Evolutionary conservation across 73 alveolate species (phyloP), one percentile per base, ranked within the genome.

Genomic region (Paramecium pentaurelia): DNA sequence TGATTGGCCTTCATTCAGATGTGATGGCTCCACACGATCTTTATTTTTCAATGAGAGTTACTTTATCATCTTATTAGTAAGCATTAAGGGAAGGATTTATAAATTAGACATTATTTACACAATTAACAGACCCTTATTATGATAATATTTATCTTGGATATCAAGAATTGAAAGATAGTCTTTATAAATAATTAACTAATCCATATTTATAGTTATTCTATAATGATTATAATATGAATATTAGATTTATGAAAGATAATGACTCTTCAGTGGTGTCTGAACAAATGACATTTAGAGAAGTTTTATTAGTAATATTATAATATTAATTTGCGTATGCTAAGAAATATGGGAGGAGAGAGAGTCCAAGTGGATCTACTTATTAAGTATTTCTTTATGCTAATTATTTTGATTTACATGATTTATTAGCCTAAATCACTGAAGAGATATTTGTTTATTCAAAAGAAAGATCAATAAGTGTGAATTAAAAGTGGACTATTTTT

Each of bases 21-120:
- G 25, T 80, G 8, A 80, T 80, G 91, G 91, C 91, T 18, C 91
- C 91, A 4, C 91, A 80, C 6, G 91, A 80, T 80, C 58, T 45
- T 8, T 80, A 40, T 45, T 80, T 42, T 49, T 40, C 91, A 0
- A 28, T 42, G 44, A 80, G 73, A 80, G 20, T 47, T 32, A 80
- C 91, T 20, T 38, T 80, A 9, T 42, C 91, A 6, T 34, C 91
- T 8, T 80, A 80, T 45, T 36, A 80, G 18, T 20, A 80, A 80
- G 49, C 34, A 20, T 80, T 14, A 44, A 49, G 27, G 14, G 28
- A 40, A 20, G 30, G 30, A 44, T 42, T 42, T 42, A 80, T 80
- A 3, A 49, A 34, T 45, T 11, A n/a, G 8, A 18, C 58, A 1
- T 34, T 12, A 73, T 73, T 73, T 22, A 37, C 54, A 16, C n/a